A percentile compares a stretch with the other conserved stretches of the same genome.
Evolutionary conservation across 768 basidiomycete genomes (phyloP).

Genomic region (Lepiota brunneoincarnata): DNA sequence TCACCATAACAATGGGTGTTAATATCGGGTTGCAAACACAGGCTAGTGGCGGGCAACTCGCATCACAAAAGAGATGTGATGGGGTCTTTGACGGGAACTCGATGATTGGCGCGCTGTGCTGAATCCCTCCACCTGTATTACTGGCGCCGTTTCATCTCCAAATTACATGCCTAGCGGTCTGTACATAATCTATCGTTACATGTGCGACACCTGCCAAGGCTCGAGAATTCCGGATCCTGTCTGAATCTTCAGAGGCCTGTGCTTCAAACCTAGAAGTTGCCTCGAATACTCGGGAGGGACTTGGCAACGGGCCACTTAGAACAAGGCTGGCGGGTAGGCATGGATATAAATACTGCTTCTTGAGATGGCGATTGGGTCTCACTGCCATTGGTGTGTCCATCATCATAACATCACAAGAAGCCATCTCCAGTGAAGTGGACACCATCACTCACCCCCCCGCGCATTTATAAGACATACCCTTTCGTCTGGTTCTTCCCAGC

Average conservation of each 20-base stretch:
- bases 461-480: background rate
- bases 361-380: background rate
- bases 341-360: constrained; percentile 2
- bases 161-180: too few relatives aligned
- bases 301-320: background rate
- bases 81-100: too few relatives aligned
- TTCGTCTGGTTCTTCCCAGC: background rate
- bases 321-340: background rate
- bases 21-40: too few relatives aligned
- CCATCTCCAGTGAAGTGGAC: background rate
- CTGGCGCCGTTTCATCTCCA: too few relatives aligned
- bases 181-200: too few relatives aligned
- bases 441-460: background rate
- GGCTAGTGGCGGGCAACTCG: too few relatives aligned
- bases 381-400: background rate
- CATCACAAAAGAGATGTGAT: too few relatives aligned
- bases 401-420: background rate
- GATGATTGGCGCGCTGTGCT: too few relatives aligned
- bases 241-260: background rate
- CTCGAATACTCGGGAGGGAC: background rate
- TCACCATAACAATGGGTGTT: too few relatives aligned
- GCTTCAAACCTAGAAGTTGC: background rate
- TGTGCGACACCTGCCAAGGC: too few relatives aligned
- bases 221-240: too few relatives aligned
- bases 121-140: too few relatives aligned